Percentiles rank a stretch among this genome's conserved stretches.
Evolutionary conservation across 495 filamentous ascomycete species (phyloP).

Genomic region (Aspergillus egyptiacus): DNA sequence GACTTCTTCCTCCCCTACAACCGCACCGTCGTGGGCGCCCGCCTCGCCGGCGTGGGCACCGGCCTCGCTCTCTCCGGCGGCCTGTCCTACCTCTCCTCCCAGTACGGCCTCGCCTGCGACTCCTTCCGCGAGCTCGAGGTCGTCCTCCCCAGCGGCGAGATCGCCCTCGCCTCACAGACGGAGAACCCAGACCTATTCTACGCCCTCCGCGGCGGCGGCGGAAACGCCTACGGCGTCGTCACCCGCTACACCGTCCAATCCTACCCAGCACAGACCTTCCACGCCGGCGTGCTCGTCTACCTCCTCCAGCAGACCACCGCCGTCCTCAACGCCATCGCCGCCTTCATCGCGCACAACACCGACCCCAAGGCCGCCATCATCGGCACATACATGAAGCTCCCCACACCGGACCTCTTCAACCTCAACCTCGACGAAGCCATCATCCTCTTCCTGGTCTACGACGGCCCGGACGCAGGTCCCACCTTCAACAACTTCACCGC

Average conservation of each 20-base stretch:
- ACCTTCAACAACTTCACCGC: constrained; percentile 7
- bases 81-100: constrained; percentile 10
- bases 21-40: constrained; percentile 10
- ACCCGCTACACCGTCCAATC: constrained; percentile 11
- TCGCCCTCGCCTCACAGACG: not conserved
- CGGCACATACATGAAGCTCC: constrained; percentile 10
- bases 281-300: constrained; percentile 10
- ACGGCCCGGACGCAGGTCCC: not conserved
- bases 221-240: constrained; percentile 12
- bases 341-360: constrained; percentile 7
- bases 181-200: constrained; percentile 8
- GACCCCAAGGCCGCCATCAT: constrained; percentile 13
- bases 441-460: constrained; percentile 10
- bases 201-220: constrained; percentile 9
- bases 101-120: constrained; percentile 12
- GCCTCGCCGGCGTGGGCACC: constrained; percentile 6
- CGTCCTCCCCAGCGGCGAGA: constrained; percentile 9
- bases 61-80: constrained; percentile 8
- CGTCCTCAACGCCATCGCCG: constrained; percentile 7
- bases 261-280: constrained; percentile 6
- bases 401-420: not conserved
- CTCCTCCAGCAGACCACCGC: constrained; percentile 4
- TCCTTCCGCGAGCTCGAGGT: constrained; percentile 12
- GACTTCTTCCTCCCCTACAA: constrained; percentile 5
- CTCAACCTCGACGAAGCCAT: constrained; percentile 10